These are phyloP conservation scores for Neurospora intermedia DNA, from an alignment of 495 filamentous ascomycete genomes.

Conservation along the genomic window DNA sequence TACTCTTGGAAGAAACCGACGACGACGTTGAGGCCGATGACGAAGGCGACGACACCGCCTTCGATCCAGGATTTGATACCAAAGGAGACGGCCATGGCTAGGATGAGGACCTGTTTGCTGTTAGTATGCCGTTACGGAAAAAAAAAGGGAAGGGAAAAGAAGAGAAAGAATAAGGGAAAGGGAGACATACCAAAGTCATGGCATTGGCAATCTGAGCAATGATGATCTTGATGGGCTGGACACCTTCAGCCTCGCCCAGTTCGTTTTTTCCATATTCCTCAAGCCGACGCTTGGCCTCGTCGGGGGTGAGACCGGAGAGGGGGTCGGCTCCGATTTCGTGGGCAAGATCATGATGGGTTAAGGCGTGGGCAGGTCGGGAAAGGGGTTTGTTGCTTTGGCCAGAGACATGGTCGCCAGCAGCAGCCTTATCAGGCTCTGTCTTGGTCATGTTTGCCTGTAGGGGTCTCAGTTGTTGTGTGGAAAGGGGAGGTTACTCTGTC, in stretches of 20 bases:
- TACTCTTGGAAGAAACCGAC: constrained; percentile 78
- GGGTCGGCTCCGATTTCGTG: constrained; percentile 47
- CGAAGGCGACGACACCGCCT: constrained; percentile 70
- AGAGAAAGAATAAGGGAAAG: neutral
- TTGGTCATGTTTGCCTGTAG: neutral
- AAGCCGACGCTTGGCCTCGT: constrained; percentile 32
- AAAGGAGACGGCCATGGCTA: constrained; percentile 78
- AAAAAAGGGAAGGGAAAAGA: neutral
- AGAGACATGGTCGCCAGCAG: constrained; percentile 29
- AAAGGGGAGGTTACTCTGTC: too few species aligned
- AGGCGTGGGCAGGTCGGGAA: constrained; percentile 53
- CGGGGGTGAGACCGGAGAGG: constrained; percentile 32
- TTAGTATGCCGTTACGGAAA: constrained; percentile 6
- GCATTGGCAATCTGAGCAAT: constrained; percentile 46
- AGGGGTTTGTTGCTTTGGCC: constrained; percentile 44
- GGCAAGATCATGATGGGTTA: constrained; percentile 43
- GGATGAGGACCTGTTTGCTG: constrained; percentile 44
- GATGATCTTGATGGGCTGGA: constrained; percentile 42
- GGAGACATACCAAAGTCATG: constrained; percentile 34
- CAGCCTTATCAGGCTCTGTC: neutral
- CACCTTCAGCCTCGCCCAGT: constrained; percentile 37
- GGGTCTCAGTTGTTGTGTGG: too few species aligned
- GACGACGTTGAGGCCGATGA: constrained; percentile 69
- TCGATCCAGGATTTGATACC: constrained; percentile 74
- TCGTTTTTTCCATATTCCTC: constrained; percentile 36